Percentiles rank a stretch among this genome's conserved stretches.
phyloP scores from a whole-genome alignment of 805 yeast genomes.

The Ascoidea asiatica region DNA sequence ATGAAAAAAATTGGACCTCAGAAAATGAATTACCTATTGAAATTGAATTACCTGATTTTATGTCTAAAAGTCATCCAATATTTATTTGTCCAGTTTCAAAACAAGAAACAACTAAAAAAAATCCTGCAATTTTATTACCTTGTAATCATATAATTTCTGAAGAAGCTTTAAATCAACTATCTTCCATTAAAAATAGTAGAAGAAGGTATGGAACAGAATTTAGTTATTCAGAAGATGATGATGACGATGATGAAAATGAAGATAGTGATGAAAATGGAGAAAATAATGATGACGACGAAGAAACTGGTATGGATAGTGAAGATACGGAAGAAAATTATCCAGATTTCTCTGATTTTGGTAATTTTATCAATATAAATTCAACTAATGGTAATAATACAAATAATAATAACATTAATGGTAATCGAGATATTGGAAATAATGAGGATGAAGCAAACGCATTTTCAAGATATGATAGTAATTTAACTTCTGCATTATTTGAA shows the following conservation, averaged over 20 bases:
- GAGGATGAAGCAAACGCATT: background rate
- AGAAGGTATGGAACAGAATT: background rate
- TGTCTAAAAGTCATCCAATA: constrained; percentile 44
- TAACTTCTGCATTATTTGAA: too few relatives aligned
- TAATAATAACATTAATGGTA: too few relatives aligned
- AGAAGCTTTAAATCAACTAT: constrained; percentile 35
- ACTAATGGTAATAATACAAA: too few relatives aligned
- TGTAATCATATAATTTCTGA: constrained; percentile 53
- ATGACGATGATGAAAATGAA: constrained; percentile 1
- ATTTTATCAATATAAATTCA: too few relatives aligned
- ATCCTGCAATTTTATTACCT: constrained; percentile 51
- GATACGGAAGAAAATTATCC: background rate
- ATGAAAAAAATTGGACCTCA: background rate
- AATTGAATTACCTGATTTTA: constrained; percentile 34
- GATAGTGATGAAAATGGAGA: background rate
- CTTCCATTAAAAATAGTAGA: constrained; percentile 1
- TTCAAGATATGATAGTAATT: too few relatives aligned
- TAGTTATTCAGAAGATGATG: background rate
- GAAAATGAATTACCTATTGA: constrained; percentile 50
- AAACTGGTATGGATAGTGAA: background rate
- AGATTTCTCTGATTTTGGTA: background rate
- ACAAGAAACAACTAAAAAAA: constrained; percentile 45
- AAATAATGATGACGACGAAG: constrained; percentile 3
- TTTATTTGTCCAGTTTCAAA: constrained; percentile 63
- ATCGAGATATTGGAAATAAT: background rate